Percentiles rank a stretch among this genome's conserved stretches.
phyloP scores from a whole-genome alignment of 768 basidiomycete genomes.

The Serendipita sp. region DNA sequence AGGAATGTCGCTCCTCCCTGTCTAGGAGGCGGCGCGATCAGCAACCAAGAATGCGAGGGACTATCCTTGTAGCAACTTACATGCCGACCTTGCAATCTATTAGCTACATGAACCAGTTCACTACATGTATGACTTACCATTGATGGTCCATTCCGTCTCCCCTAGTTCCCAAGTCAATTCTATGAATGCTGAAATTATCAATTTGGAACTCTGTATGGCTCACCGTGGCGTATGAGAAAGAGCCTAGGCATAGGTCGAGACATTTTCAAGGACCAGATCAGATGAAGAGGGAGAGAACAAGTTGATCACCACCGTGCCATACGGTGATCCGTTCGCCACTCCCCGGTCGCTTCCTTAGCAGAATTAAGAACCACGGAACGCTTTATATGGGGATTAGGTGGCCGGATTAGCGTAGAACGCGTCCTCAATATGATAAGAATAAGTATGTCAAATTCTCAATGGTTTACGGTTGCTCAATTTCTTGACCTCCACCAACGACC shows the following conservation, averaged over 20 bases:
- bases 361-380: too few species aligned
- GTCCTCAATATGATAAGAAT: too few species aligned
- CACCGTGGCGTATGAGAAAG: conserved; percentile 68
- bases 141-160: conserved; percentile 88
- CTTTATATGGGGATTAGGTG: too few species aligned
- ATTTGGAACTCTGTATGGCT: conserved; percentile 2
- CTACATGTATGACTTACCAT: conserved; percentile 33
- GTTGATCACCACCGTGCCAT: neutral
- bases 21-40: conserved; percentile 29
- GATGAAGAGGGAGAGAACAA: neutral
- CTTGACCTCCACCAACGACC: too few species aligned
- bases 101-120: neutral
- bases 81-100: conserved; percentile 11
- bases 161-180: conserved; percentile 25
- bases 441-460: too few species aligned
- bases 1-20: conserved; percentile 76
- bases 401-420: too few species aligned
- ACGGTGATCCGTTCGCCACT: neutral
- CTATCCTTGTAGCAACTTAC: conserved; percentile 5
- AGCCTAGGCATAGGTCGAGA: conserved; percentile 50
- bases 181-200: neutral
- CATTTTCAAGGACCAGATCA: conserved; percentile 12
- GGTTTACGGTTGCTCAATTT: too few species aligned
- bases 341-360: neutral
- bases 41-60: neutral